These are phyloP conservation scores for Nidula microcarpa DNA, from an alignment of 768 basidiomycete species.

Conservation along the genomic window DNA sequence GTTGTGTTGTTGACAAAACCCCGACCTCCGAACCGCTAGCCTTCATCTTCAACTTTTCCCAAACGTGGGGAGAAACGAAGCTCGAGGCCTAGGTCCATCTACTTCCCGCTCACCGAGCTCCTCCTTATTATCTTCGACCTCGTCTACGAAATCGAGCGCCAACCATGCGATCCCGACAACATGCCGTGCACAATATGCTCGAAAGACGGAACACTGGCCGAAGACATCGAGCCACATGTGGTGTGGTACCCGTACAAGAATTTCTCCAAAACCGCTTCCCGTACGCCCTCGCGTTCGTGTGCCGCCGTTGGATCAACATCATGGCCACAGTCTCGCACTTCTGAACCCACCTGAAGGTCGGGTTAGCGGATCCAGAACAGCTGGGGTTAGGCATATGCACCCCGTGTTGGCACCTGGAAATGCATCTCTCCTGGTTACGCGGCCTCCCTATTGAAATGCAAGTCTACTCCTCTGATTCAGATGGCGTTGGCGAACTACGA, in stretches of 20 bases:
- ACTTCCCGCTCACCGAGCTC: background rate
- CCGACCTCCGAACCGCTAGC: too few species aligned
- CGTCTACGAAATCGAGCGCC: background rate
- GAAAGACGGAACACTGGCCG: background rate
- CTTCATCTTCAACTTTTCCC: too few species aligned
- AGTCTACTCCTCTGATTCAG: constrained; percentile 1
- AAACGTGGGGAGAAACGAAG: too few species aligned
- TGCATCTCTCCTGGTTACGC: background rate
- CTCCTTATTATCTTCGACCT: background rate
- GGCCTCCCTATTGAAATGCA: constrained; percentile 4
- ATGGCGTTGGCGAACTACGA: background rate
- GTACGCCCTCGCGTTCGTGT: constrained; percentile 3
- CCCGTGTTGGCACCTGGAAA: background rate
- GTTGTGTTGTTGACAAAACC: too few species aligned
- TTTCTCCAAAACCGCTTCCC: constrained; percentile 4
- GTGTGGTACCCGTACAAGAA: constrained; percentile 2
- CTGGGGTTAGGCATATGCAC: constrained; percentile 4
- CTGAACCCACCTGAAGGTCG: constrained; percentile 5
- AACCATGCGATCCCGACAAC: background rate
- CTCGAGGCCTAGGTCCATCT: too few species aligned
- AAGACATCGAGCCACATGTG: background rate
- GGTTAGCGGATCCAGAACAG: too few species aligned
- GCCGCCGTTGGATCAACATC: constrained; percentile 4
- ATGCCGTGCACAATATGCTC: background rate
- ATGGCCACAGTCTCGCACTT: constrained; percentile 6